Evolutionary conservation across 2,329 filamentous ascomycete species (phyloP), one percentile per base, ranked within the genome.

Genomic region (Aspergillus unguis): DNA sequence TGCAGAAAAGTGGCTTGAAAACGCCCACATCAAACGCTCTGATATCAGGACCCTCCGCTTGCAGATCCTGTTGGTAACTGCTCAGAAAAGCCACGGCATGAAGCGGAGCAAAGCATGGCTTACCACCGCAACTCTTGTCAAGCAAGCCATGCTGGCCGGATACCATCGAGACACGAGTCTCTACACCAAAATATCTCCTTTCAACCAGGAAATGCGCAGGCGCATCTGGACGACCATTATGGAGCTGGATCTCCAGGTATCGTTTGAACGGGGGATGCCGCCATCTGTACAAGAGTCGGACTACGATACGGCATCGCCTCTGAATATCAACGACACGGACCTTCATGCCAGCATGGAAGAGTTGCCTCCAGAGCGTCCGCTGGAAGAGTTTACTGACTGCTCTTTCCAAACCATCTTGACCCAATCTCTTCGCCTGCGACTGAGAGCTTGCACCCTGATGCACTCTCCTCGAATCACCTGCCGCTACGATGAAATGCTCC

Each of bases 1-100:
- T 85, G 90, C 91, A 2, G 92, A 96, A 68, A 84, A 85, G 2
- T 87, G 96, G 55, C 78, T 97, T 37, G 89, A 95, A 64, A 87
- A 92, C 65, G 88, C 91, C 1, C 83, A 75, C 42, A 74, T 78
- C 40, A 84, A 83, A 61, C 77, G 80, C 11, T 73, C 79, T 3
- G 77, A 77, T 2, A 68, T 80, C 1, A 66, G 63, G 2, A 72
- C 77, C 52, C 75, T 82, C 37, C 80, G 82, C 32, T 66, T 81
- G 3, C 73, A 77, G 10, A 78, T 80, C 48, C 65, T 84, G 25
- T 63, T 79, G 8, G 64, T 80, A 5, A 68, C 81, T 5, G 77
- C 80, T 0, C 78, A 76, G 50, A 75, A 78, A 36, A 71, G 70
- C 3, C 78, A 78, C 50, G 76, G 73, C n/a, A 72, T 80, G 52